A percentile compares a stretch with the other conserved stretches of the same genome.
phyloP scores from a whole-genome alignment of 1,139 yeast species.

The Tardiomyces depauwii region DNA sequence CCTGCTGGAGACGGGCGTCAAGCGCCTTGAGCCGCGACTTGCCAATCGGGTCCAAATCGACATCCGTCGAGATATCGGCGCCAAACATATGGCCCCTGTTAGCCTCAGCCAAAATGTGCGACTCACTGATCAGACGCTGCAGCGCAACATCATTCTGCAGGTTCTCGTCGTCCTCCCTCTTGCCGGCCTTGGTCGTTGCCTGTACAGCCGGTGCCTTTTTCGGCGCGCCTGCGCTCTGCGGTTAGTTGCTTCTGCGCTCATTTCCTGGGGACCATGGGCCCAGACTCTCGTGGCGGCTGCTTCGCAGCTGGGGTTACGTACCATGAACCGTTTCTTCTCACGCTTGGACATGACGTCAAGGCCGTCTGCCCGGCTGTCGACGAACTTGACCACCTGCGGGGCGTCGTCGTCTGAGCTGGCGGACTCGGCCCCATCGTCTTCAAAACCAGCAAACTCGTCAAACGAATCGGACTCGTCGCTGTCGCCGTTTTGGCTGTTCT shows the following conservation, averaged over 20 bases:
- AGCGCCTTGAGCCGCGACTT: constrained; percentile 66
- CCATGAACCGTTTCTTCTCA: constrained; percentile 34
- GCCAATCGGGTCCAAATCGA: constrained; percentile 69
- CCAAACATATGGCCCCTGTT: constrained; percentile 43
- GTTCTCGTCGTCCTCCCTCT: constrained; percentile 28
- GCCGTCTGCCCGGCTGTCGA: constrained; percentile 25
- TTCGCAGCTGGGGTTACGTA: constrained; percentile 2
- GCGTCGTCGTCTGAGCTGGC: constrained; percentile 5
- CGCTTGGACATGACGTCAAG: constrained; percentile 28
- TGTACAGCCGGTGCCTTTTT: constrained; percentile 20
- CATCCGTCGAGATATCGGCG: constrained; percentile 58
- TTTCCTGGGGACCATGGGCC: not conserved
- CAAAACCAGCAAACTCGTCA: constrained; percentile 12
- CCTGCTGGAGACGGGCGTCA: constrained; percentile 50
- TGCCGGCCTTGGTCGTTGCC: constrained; percentile 12
- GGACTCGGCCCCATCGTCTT: constrained; percentile 6
- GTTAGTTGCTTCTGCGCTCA: not conserved
- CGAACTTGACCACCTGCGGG: constrained; percentile 39
- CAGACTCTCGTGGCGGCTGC: too few species aligned
- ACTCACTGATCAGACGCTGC: constrained; percentile 72
- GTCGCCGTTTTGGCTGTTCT: constrained; percentile 11
- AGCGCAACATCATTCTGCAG: constrained; percentile 72
- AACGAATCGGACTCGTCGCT: constrained; percentile 12
- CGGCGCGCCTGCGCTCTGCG: constrained; percentile 30
- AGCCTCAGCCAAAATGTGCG: constrained; percentile 64